Conservation (phyloP, 2,329 filamentous ascomycete genomes). For the Fusarium bulbicola region DNA sequence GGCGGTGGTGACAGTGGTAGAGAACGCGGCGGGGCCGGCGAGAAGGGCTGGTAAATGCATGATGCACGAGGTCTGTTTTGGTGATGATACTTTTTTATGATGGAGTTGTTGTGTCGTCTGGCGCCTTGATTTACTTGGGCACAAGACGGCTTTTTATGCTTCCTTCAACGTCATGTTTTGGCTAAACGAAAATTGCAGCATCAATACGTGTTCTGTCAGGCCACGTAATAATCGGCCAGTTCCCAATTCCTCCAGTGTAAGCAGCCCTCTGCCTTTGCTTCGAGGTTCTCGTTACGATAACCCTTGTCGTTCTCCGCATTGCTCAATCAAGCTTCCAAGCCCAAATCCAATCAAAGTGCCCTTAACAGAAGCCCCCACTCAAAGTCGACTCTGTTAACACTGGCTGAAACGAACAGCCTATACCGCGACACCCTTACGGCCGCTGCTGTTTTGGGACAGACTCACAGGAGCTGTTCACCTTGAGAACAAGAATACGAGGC, state of each 20-base stretch:
- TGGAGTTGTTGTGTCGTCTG: neutral
- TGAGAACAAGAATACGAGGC: too few species aligned
- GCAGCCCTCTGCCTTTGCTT: neutral
- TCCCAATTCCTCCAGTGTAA: neutral
- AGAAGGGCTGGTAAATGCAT: conserved; percentile 15
- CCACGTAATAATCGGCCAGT: neutral
- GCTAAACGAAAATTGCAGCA: neutral
- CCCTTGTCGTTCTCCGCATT: neutral
- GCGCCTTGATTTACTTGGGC: neutral
- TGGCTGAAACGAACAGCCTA: neutral
- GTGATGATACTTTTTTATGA: too few species aligned
- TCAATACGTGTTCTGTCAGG: neutral
- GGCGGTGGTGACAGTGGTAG: neutral
- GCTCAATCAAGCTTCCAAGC: neutral
- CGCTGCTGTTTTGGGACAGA: neutral
- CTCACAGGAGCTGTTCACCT: neutral
- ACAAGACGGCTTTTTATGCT: neutral
- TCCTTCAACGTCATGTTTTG: neutral
- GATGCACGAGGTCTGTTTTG: neutral
- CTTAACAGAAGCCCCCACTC: neutral
- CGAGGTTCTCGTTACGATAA: too few species aligned
- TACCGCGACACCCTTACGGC: neutral
- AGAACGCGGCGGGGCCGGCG: neutral
- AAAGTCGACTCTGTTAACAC: neutral
- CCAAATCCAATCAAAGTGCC: neutral